Evolutionary conservation across 305 asterid species (phyloP), one percentile per base, ranked within the genome.

Genomic region (Fraxinus angustifolia): DNA sequence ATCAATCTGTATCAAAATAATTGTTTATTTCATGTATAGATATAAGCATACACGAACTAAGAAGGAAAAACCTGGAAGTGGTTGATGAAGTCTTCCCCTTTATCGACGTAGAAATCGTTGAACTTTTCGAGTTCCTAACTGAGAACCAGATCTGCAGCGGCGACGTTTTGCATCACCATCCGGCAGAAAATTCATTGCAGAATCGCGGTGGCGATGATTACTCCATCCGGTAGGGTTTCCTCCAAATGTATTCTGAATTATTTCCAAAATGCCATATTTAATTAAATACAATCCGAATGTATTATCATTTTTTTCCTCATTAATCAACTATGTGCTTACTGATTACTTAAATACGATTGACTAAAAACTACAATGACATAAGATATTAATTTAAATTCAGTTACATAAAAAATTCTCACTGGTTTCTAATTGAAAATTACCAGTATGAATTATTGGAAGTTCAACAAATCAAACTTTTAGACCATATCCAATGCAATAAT

Each of bases 161-260:
- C 40, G 74, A 12, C 19, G 58, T 16, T 16, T 14, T 14, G 58
- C 19, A 48, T 48, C 56, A 45, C 17, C 17, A 10, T 73, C 83
- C 62, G 81, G 83, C 23, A 17, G 65, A 36, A 79, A 19, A 6
- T 78, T 67, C 23, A 17, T 50, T n/a, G 58, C 58, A 4, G 58
- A 74, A 12, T 81, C 3, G 48, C 58, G 19, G 21, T 14, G 36
- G 26, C 35, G 68, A 75, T 72, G 80, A 35, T 50, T 48, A 48
- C 53, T 30, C 78, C 80, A 79, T 86, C 85, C 1, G 92, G 92
- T 28, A 86, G 85, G 73, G 90, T 87, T 77, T 89, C 89, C 45
- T 87, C 89, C 56, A 89, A 62, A 76, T 87, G 92, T 74, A 77
- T 87, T 26, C 48, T 79, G 23, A 89, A 89, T 34, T 89, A 90